A percentile compares a stretch with the other conserved stretches of the same genome.
phyloP scores from a whole-genome alignment of 768 basidiomycete species.

The Pisolithus sp. region DNA sequence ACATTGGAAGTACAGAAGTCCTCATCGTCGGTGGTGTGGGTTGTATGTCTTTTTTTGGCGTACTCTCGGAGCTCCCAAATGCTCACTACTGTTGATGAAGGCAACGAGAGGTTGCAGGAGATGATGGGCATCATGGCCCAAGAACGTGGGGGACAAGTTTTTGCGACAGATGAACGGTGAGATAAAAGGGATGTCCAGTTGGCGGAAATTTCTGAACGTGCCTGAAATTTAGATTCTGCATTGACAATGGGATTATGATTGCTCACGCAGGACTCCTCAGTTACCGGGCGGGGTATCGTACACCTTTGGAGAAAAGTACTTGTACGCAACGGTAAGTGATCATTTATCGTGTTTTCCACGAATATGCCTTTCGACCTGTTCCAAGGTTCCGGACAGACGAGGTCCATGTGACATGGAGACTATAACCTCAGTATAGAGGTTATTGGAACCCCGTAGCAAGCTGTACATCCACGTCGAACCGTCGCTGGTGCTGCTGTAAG shows the following conservation, averaged over 20 bases:
- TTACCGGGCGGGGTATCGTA: conserved; percentile 84
- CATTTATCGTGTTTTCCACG: conserved; percentile 8
- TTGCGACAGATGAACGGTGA: conserved; percentile 93
- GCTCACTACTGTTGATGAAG: conserved; percentile 33
- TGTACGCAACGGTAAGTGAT: conserved; percentile 79
- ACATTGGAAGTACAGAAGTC: conserved; percentile 93
- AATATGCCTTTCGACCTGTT: background rate
- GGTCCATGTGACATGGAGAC: conserved; percentile 87
- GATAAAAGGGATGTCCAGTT: conserved; percentile 11
- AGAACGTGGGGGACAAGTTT: conserved; percentile 83
- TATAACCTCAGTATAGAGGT: conserved; percentile 2
- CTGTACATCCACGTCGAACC: no score
- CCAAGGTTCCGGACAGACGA: conserved; percentile 89
- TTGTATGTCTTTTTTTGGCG: conserved; percentile 52
- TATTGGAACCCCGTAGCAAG: no score
- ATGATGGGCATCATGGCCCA: conserved; percentile 99
- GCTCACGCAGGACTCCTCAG: conserved; percentile 93
- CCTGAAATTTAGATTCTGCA: conserved; percentile 74
- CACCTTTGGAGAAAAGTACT: conserved; percentile 70
- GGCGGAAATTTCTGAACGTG: background rate
- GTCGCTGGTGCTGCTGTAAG: conserved; percentile 45
- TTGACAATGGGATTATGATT: conserved; percentile 99
- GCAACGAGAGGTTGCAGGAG: conserved; percentile 87
- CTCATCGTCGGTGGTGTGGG: conserved; percentile 99
- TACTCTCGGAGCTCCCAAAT: background rate